These are phyloP conservation scores for Pseudonectria foliicola DNA, from an alignment of 2,329 filamentous ascomycete species.

Conservation along the genomic window DNA sequence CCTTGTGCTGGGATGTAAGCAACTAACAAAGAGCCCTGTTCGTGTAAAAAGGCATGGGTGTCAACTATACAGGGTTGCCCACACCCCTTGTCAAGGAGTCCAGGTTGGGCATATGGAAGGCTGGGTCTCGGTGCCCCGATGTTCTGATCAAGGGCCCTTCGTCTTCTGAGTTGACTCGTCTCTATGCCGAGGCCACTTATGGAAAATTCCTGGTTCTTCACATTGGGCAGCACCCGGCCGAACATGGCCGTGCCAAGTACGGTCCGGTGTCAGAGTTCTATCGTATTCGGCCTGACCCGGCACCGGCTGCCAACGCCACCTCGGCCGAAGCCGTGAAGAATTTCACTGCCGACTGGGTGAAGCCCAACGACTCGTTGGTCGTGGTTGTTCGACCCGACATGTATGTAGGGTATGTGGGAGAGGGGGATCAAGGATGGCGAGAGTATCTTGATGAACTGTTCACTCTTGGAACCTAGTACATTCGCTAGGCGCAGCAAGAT, in stretches of 20 bases:
- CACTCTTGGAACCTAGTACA: background rate
- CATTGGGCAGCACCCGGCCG: slow-evolving; percentile 7
- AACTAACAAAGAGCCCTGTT: background rate
- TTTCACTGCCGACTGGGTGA: slow-evolving; percentile 27
- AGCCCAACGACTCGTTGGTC: slow-evolving; percentile 2
- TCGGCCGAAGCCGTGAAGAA: too few species aligned
- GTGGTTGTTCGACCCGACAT: slow-evolving; percentile 34
- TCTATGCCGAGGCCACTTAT: slow-evolving; percentile 27
- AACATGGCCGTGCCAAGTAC: slow-evolving; percentile 1
- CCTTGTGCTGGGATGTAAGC: background rate
- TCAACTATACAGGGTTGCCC: slow-evolving; percentile 29
- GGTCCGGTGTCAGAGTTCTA: slow-evolving; percentile 5
- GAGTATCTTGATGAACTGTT: slow-evolving; percentile 20
- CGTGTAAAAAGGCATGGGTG: slow-evolving; percentile 31
- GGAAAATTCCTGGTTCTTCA: slow-evolving; percentile 25
- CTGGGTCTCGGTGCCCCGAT: slow-evolving; percentile 32
- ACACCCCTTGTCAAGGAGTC: slow-evolving; percentile 30
- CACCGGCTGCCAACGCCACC: background rate
- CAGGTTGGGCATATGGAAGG: slow-evolving; percentile 29
- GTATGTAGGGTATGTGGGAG: slow-evolving; percentile 32
- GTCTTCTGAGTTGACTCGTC: slow-evolving; percentile 12
- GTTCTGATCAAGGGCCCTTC: slow-evolving; percentile 17
- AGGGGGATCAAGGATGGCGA: slow-evolving; percentile 17
- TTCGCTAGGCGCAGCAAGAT: too few species aligned
- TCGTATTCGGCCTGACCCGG: slow-evolving; percentile 4